Evolutionary conservation across 2,329 filamentous ascomycete species (phyloP).

Genomic region (Ophiostoma sp.): DNA sequence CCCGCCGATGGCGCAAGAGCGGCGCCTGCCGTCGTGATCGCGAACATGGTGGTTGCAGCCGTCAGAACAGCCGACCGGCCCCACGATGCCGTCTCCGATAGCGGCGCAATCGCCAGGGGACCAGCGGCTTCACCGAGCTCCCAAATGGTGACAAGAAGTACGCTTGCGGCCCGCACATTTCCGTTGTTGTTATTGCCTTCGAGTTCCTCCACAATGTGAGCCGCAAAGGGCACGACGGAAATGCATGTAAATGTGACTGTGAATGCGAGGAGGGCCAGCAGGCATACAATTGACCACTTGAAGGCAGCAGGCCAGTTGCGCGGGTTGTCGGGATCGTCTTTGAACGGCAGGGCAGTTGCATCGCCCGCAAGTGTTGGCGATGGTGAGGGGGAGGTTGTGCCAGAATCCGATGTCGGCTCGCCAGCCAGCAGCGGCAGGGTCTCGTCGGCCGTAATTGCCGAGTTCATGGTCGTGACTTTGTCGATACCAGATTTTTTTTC

Average conservation of each 20-base stretch:
- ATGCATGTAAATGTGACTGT: constrained; percentile 58
- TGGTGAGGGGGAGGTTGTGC: neutral
- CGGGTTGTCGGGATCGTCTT: constrained; percentile 45
- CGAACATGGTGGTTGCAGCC: constrained; percentile 47
- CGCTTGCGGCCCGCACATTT: constrained; percentile 39
- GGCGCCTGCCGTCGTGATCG: constrained; percentile 42
- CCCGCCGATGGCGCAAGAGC: constrained; percentile 45
- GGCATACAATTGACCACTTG: constrained; percentile 49
- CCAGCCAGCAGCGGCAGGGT: constrained; percentile 23
- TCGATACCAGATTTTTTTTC: neutral
- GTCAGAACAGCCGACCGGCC: constrained; percentile 54
- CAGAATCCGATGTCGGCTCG: constrained; percentile 1
- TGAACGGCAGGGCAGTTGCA: neutral
- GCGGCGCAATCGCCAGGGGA: constrained; percentile 55
- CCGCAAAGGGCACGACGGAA: constrained; percentile 50
- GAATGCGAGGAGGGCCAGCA: constrained; percentile 52
- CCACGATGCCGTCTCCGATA: constrained; percentile 51
- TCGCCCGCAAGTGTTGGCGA: constrained; percentile 6
- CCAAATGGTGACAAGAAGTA: constrained; percentile 54
- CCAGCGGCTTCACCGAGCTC: constrained; percentile 61
- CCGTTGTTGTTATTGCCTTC: constrained; percentile 34
- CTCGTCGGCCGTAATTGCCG: constrained; percentile 20
- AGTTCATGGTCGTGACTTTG: neutral
- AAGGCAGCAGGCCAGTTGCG: constrained; percentile 48
- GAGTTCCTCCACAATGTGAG: constrained; percentile 47